A percentile compares a stretch with the other conserved stretches of the same genome.
Evolutionary conservation across 2,329 filamentous ascomycete genomes (phyloP).

Genomic region (Clarireedia hainanense): DNA sequence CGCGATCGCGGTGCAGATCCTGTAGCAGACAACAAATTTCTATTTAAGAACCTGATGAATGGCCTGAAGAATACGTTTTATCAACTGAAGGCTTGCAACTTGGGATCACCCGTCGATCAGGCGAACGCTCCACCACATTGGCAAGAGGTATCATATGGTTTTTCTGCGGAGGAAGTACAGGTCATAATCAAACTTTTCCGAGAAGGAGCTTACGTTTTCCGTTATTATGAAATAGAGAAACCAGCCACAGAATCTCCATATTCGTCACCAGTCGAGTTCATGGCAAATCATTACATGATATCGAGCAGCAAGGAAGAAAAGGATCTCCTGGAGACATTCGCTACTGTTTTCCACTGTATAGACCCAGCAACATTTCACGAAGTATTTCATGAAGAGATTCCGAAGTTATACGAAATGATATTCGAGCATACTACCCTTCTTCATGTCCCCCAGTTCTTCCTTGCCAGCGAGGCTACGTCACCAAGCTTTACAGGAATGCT

Average conservation of each 20-base stretch:
- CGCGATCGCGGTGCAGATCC: conserved; percentile 84
- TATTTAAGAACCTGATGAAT: conserved; percentile 94
- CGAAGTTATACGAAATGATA: conserved; percentile 93
- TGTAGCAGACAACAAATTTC: conserved; percentile 92
- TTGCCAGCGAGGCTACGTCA: conserved; percentile 97
- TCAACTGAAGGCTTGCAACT: conserved; percentile 85
- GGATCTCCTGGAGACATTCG: conserved; percentile 92
- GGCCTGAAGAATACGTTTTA: conserved; percentile 96
- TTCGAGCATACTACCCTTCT: conserved; percentile 92
- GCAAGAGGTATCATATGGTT: conserved; percentile 92
- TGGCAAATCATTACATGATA: conserved; percentile 91
- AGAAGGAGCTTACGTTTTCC: conserved; percentile 91
- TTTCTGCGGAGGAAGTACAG: conserved; percentile 92
- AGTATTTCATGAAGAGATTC: conserved; percentile 96
- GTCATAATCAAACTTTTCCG: conserved; percentile 97
- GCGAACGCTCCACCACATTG: conserved; percentile 80
- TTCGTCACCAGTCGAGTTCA: conserved; percentile 79
- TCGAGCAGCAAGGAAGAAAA: conserved; percentile 95
- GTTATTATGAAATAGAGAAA: conserved; percentile 91
- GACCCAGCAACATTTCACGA: conserved; percentile 98
- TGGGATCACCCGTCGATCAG: conserved; percentile 61
- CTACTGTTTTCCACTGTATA: conserved; percentile 96
- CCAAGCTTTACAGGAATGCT: conserved; percentile 98
- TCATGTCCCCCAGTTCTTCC: conserved; percentile 94
- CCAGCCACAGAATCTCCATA: conserved; percentile 63